A percentile compares a stretch with the other conserved stretches of the same genome.
These are phyloP conservation scores for Debaryomyces sp. DNA, from an alignment of 1,139 yeast species.

Conservation along the genomic window DNA sequence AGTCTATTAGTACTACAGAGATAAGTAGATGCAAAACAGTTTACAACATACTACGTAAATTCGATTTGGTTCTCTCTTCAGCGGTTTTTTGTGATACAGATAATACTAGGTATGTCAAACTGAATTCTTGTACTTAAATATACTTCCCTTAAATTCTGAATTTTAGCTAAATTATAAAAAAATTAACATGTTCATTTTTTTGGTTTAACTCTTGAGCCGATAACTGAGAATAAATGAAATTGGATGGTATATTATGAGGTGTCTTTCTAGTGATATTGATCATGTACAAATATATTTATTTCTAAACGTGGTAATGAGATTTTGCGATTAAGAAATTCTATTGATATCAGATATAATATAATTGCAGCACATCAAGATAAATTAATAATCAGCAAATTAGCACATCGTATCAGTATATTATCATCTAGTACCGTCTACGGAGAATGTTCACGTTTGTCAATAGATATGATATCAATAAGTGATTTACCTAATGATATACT, in stretches of 20 bases:
- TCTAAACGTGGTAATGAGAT: background rate
- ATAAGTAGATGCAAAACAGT: background rate
- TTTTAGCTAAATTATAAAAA: background rate
- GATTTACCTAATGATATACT: conserved; percentile 10
- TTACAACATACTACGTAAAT: background rate
- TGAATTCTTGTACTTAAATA: background rate
- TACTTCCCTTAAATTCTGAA: background rate
- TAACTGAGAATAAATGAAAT: background rate
- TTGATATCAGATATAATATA: background rate
- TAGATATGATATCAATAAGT: background rate
- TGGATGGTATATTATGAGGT: background rate
- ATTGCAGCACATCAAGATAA: background rate
- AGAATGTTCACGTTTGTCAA: background rate
- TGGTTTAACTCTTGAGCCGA: too few species aligned
- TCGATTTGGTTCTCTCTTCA: background rate
- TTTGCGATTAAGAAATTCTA: background rate
- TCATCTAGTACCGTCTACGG: background rate
- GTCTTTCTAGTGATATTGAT: background rate
- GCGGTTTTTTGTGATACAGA: background rate
- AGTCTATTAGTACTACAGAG: background rate
- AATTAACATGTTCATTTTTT: background rate
- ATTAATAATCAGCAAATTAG: background rate
- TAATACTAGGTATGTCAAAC: too few species aligned
- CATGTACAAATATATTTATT: background rate
- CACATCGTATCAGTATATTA: too few species aligned